Base-by-base conservation (phyloP, 495 filamentous ascomycete species). In the Hypoxylon intermedium region DNA sequence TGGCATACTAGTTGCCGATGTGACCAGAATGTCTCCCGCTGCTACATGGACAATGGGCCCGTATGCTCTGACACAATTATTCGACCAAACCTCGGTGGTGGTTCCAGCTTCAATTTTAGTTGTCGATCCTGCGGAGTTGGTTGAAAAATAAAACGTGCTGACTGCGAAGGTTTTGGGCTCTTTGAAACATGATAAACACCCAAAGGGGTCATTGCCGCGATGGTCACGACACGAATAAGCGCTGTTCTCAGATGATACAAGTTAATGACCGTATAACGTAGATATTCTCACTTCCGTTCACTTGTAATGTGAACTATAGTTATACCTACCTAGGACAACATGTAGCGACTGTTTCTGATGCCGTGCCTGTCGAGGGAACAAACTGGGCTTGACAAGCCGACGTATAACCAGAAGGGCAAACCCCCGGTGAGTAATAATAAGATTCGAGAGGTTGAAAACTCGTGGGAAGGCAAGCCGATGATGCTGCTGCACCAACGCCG, bases 11-110 rank as follows among this genome's bases (percentile, higher is more conserved):
- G 42, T n/a, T 11, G 16, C 11, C 11, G 21, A 13, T 4, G 42
- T 45, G n/a, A 45, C 30, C 21, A 45, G n/a, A 45, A 45, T 21
- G 12, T 45, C 42, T 12, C 42, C 42, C 28, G 21, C 2, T 2
- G 23, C 42, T 20, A 45, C 42, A 15, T 30, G 42, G 3, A 45
- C 42, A 28, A 45, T 30, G 5, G 42, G 42, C 12, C 11, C 42
- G n/a, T 45, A 45, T 2, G 42, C 42, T 13, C 42, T n/a, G 12
- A 45, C 42, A 23, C 42, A 45, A 45, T 45, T 45, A 30, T 5
- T 16, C 21, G 42, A 28, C n/a, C 9, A 3, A 1, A 30, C 12
- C 9, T 3, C 3, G n/a, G 12, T 45, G n/a, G 42, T 45, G 7
- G 42, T 45, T 28, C 42, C 42, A 5, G 42, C 42, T 1, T 45